phyloP scores from a whole-genome alignment of 2,329 filamentous ascomycete species.

The Sclerotinia trifoliorum region DNA sequence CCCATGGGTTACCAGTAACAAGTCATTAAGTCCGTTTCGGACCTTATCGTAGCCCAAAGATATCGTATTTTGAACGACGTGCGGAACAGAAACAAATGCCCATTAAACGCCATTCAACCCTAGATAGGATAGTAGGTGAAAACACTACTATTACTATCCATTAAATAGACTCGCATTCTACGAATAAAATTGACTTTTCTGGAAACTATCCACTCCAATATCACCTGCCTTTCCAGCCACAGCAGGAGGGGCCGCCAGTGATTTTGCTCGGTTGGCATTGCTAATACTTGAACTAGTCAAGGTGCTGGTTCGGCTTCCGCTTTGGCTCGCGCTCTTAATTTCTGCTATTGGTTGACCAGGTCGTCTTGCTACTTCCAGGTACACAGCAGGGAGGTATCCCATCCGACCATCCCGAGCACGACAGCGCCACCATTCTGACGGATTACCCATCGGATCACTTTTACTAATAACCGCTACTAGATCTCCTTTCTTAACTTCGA shows the following conservation, averaged over 20 bases:
- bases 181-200: conserved; percentile 68
- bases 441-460: conserved; percentile 84
- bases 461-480: conserved; percentile 92
- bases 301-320: conserved; percentile 45
- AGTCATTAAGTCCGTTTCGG: conserved; percentile 4
- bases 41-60: not conserved
- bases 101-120: conserved; percentile 7
- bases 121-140: not conserved
- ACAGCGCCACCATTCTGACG: conserved; percentile 97
- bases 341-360: conserved; percentile 45
- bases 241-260: conserved; percentile 45
- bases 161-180: conserved; percentile 39
- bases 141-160: not conserved
- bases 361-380: conserved; percentile 71
- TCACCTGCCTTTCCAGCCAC: conserved; percentile 61
- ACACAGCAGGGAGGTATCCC: conserved; percentile 88
- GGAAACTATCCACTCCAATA: conserved; percentile 67
- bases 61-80: not conserved
- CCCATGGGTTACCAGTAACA: not conserved
- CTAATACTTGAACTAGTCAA: conserved; percentile 40
- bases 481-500: conserved; percentile 91
- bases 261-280: conserved; percentile 16
- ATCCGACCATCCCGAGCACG: conserved; percentile 84
- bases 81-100: not conserved
- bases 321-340: conserved; percentile 42